Evolutionary conservation across 345 rosid species (phyloP), one percentile per base, ranked within the genome.

Genomic region (Microcos paniculata): DNA sequence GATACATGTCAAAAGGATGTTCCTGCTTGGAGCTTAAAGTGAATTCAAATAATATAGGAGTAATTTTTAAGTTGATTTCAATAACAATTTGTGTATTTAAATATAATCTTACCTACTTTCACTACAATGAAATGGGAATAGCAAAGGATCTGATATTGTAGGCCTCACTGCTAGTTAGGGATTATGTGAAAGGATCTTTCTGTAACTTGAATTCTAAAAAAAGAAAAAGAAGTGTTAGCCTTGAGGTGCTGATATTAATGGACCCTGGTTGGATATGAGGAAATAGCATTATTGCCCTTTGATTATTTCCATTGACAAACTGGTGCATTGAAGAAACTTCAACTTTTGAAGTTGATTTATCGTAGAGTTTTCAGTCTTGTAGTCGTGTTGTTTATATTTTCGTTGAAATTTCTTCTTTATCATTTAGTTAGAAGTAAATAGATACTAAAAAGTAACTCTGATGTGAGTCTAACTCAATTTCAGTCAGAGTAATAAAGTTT

Each of bases 151-250:
- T 35, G 18, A 38, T 3, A 26, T 40, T 14, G 0, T 40, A n/a
- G 69, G 11, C 26, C 7, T 4, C 48, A 18, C 38, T 63, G n/a
- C 69, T 63, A 38, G 16, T 63, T n/a, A 46, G 6, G 16, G 71
- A 19, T 67, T 67, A 67, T 26, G 56, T 67, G 56, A 67, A 67
- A 15, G 14, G 56, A 67, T 46, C 55, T 67, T 46, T 48, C 71
- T 28, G 4, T 21, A 35, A 43, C 45, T 10, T 42, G 58, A 69
- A 21, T 49, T 30, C 58, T 45, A 33, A 26, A 45, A 28, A 10
- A 24, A 26, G 26, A 33, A 26, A 45, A 28, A 10, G 11, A 26
- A 58, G 26, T 48, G 42, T 49, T 69, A 40, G 1, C 24, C 16
- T 62, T 62, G 68, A 62, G 49, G 8, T 69, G 43, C 42, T 10